Evolutionary conservation across 2,329 filamentous ascomycete genomes (phyloP).

Genomic region (Verticillium longisporum): DNA sequence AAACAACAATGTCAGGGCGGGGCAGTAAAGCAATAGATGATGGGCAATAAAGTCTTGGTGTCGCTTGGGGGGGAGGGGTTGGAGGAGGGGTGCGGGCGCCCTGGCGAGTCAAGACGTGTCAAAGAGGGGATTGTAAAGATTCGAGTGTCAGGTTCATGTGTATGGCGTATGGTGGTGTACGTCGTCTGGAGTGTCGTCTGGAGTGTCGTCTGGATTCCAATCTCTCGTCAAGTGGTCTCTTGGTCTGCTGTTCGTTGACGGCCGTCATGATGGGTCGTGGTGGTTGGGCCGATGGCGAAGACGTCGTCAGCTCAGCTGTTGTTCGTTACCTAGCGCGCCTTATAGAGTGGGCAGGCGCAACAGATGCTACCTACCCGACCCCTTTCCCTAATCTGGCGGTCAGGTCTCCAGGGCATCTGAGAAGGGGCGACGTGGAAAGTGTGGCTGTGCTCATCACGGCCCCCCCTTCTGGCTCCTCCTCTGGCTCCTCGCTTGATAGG

Average conservation of each 20-base stretch:
- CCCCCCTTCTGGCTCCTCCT: slow-evolving; percentile 18
- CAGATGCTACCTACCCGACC: no score
- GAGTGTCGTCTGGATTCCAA: no score
- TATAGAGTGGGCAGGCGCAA: background rate
- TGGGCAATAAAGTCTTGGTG: background rate
- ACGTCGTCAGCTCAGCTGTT: background rate
- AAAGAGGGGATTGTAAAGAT: no score
- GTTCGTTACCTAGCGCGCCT: background rate
- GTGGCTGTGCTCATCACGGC: slow-evolving; percentile 24
- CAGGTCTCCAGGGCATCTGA: slow-evolving; percentile 13
- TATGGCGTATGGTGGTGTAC: background rate
- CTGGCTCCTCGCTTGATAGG: slow-evolving; percentile 11
- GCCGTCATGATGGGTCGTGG: background rate
- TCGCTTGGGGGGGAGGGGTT: background rate
- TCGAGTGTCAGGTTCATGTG: background rate
- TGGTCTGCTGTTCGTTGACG: background rate
- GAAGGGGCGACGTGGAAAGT: slow-evolving; percentile 14
- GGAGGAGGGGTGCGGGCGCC: background rate
- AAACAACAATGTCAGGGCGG: background rate
- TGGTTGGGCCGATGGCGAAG: background rate
- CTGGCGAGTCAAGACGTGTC: background rate
- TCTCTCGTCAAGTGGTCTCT: no score
- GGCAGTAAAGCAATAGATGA: background rate
- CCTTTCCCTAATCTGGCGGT: background rate
- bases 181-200: no score